These are phyloP conservation scores for Cutaneotrichosporon sp. DNA, from an alignment of 1,284 basidiomycete genomes.

Conservation along the genomic window DNA sequence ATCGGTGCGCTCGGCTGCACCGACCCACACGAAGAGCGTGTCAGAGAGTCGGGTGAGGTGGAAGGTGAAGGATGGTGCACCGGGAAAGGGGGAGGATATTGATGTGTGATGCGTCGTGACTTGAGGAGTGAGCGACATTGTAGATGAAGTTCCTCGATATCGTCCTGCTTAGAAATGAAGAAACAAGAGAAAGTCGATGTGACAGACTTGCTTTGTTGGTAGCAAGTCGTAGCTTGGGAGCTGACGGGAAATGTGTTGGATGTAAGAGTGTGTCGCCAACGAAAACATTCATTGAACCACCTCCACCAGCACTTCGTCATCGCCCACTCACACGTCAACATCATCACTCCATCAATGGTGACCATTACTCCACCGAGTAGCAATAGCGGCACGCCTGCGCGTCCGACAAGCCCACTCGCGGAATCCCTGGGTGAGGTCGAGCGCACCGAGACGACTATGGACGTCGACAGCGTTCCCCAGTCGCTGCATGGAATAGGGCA, in stretches of 20 bases:
- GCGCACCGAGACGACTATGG: constrained; percentile 2
- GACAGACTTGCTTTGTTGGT: too few relatives aligned
- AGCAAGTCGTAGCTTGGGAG: too few relatives aligned
- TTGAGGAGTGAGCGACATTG: constrained; percentile 15
- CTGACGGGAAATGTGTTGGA: too few relatives aligned
- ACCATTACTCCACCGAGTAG: constrained; percentile 22
- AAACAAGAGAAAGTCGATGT: too few relatives aligned
- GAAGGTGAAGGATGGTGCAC: constrained; percentile 58
- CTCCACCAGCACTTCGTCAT: neutral
- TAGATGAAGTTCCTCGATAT: too few relatives aligned
- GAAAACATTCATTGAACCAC: neutral
- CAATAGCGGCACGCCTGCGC: constrained; percentile 26
- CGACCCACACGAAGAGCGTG: constrained; percentile 79
- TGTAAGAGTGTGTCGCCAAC: neutral
- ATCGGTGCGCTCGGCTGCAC: constrained; percentile 49
- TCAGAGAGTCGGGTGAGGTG: constrained; percentile 64
- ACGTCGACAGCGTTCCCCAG: constrained; percentile 6
- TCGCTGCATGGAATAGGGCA: too few relatives aligned
- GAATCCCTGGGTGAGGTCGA: too few relatives aligned
- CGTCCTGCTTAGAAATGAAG: too few relatives aligned
- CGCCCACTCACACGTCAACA: neutral
- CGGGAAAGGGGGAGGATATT: constrained; percentile 34
- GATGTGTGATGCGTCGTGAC: constrained; percentile 31
- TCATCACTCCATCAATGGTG: neutral
- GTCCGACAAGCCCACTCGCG: constrained; percentile 5